Conservation (phyloP, 1,284 basidiomycete genomes). For the Pseudozyma sp. region DNA sequence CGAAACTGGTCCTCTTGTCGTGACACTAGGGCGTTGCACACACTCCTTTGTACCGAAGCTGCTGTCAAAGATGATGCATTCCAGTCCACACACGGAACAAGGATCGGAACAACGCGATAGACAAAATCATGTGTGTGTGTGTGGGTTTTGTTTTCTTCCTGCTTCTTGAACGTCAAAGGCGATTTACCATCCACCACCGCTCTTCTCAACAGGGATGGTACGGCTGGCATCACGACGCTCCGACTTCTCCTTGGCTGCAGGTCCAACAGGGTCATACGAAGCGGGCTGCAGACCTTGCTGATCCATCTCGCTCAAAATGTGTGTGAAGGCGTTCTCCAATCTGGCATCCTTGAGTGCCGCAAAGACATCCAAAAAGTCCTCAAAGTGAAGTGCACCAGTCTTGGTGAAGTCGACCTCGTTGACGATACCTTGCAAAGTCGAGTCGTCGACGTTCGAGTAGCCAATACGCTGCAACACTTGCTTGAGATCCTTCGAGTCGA, state of each 20-base stretch:
- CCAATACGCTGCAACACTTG: slow-evolving; percentile 59
- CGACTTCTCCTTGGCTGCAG: slow-evolving; percentile 54
- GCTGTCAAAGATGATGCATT: background rate
- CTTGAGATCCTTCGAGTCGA: slow-evolving; percentile 60
- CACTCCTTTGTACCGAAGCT: background rate
- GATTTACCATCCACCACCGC: slow-evolving; percentile 62
- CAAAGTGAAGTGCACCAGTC: slow-evolving; percentile 60
- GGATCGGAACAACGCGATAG: background rate
- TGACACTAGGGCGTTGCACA: background rate
- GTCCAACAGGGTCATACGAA: slow-evolving; percentile 53
- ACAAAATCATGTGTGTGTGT: background rate
- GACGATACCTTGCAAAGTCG: slow-evolving; percentile 56
- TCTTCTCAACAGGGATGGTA: slow-evolving; percentile 62
- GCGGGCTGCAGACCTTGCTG: slow-evolving; percentile 43
- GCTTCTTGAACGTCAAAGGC: too few species aligned
- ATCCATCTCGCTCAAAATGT: slow-evolving; percentile 60
- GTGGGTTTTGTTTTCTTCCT: background rate
- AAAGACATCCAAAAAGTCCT: slow-evolving; percentile 62
- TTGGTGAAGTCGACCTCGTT: slow-evolving; percentile 62
- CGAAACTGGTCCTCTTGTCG: background rate
- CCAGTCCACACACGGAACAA: background rate
- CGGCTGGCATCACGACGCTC: slow-evolving; percentile 55
- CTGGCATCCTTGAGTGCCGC: slow-evolving; percentile 61
- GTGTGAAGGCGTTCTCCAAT: slow-evolving; percentile 60
- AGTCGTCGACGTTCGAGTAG: slow-evolving; percentile 57